Conservation (phyloP, 305 asterid genomes). For the Nicotiana rustica region DNA sequence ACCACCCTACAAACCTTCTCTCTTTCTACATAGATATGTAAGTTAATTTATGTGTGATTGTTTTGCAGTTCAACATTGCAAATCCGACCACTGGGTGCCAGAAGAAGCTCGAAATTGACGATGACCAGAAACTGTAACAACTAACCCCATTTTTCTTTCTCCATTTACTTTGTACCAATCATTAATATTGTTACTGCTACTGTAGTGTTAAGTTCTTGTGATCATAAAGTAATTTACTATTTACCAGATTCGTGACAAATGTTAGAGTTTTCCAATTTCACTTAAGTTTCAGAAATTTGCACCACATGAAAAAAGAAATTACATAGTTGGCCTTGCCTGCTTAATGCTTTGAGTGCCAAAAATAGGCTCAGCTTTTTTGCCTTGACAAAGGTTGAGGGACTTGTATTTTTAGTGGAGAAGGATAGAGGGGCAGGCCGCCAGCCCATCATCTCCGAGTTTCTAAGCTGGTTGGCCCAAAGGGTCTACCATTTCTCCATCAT, state of each 20-base stretch:
- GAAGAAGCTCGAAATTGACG: constrained; percentile 41
- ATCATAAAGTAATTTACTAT: no score
- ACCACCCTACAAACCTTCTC: neutral
- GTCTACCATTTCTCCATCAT: no score
- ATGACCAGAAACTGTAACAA: constrained; percentile 40
- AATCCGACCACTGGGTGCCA: constrained; percentile 44
- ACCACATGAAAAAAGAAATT: neutral
- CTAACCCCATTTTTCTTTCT: neutral
- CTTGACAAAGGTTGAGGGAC: no score
- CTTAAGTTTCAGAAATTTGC: neutral
- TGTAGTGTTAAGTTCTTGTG: neutral
- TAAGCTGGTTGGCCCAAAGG: no score
- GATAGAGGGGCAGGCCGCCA: no score
- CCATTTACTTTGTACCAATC: neutral
- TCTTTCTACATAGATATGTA: neutral
- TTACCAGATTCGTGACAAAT: neutral
- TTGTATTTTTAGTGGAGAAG: no score
- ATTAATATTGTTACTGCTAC: neutral
- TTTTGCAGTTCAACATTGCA: constrained; percentile 41
- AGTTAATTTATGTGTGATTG: neutral
- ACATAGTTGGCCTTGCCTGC: no score
- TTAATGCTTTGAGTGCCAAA: no score
- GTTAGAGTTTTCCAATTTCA: neutral
- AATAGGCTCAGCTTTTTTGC: no score
- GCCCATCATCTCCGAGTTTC: no score